Conservation (phyloP, 1,284 basidiomycete species). For the Macrocystidia cucumis region DNA sequence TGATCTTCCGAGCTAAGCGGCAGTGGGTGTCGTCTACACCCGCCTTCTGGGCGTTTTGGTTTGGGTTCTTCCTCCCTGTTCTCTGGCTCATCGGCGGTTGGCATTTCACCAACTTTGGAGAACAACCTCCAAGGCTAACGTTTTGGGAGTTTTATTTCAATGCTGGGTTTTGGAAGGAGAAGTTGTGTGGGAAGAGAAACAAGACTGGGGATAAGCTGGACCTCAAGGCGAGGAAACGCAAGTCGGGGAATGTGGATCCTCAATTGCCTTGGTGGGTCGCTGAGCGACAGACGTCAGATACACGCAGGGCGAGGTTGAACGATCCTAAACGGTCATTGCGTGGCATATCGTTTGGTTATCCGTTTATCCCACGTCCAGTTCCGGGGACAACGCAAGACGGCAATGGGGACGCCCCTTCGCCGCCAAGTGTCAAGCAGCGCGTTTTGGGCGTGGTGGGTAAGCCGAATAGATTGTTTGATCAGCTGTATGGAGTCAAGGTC, state of each 20-base stretch:
- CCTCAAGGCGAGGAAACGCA: no score
- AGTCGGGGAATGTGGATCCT: slow-evolving; percentile 19
- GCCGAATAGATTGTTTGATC: slow-evolving; percentile 30
- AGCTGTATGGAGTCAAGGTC: slow-evolving; percentile 32
- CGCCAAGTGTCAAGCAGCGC: slow-evolving; percentile 7
- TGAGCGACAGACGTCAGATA: slow-evolving; percentile 33
- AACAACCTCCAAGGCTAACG: slow-evolving; percentile 28
- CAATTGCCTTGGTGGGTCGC: slow-evolving; percentile 35
- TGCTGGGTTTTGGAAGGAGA: slow-evolving; percentile 22
- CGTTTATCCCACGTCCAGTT: slow-evolving; percentile 31
- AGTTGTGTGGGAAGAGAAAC: slow-evolving; percentile 14
- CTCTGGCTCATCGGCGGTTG: slow-evolving; percentile 71
- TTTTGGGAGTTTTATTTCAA: slow-evolving; percentile 38
- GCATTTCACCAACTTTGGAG: slow-evolving; percentile 44
- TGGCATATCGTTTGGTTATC: slow-evolving; percentile 39
- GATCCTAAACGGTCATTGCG: slow-evolving; percentile 34
- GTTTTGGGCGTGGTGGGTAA: slow-evolving; percentile 18
- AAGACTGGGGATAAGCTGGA: slow-evolving; percentile 10
- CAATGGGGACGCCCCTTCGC: no score
- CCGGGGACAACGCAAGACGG: slow-evolving; percentile 6
- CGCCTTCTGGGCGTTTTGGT: slow-evolving; percentile 58
- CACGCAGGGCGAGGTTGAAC: slow-evolving; percentile 30
- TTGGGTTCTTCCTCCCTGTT: slow-evolving; percentile 57
- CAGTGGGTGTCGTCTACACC: slow-evolving; percentile 26
- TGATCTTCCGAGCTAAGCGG: slow-evolving; percentile 19